Evolutionary conservation across 1,284 basidiomycete species (phyloP), one percentile per base, ranked within the genome.

Genomic region (Grifola frondosa): DNA sequence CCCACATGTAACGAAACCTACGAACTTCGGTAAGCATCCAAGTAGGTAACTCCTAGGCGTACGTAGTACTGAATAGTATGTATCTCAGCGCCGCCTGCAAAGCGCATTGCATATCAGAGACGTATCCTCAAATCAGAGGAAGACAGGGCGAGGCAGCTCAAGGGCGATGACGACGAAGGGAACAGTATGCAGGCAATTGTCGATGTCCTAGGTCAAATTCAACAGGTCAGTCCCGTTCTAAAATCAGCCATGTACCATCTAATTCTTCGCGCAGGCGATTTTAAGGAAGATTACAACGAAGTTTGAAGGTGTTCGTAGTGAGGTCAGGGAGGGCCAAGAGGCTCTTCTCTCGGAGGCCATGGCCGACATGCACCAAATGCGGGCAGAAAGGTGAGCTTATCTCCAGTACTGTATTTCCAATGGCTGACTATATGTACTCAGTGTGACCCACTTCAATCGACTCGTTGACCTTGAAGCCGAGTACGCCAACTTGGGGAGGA

Each of bases 401-500:
- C 20, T 6, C 6, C 28, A 9, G 23, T 13, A 12, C 35, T 37
- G 6, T n/a, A 15, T 10, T 24, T 19, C 22, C 8, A 10, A 5
- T 24, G 17, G 34, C 4, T 21, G 9, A 16, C 15, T 16, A 11
- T 23, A 12, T 20, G 7, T 13, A 53, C n/a, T n/a, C n/a, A 73
- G 77, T 44, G 62, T 69, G 33, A 55, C 46, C 20, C 66, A 71
- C 46, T 71, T 68, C 54, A 70, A 74, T 48, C 48, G 41, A 26
- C 54, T 77, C 8, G 61, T 75, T 22, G 59, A 58, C 25, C 60
- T 76, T 16, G 70, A 76, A 48, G 64, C 68, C 30, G 63, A 68
- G 32, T 75, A 75, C 44, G 64, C 69, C 25, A 62, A 58, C 24
- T 55, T 62, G 31, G 61, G 66, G n/a, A 59, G 61, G 25, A 48